Evolutionary conservation across 2,329 filamentous ascomycete genomes (phyloP).

Genomic region (Colletotrichum somersetense): DNA sequence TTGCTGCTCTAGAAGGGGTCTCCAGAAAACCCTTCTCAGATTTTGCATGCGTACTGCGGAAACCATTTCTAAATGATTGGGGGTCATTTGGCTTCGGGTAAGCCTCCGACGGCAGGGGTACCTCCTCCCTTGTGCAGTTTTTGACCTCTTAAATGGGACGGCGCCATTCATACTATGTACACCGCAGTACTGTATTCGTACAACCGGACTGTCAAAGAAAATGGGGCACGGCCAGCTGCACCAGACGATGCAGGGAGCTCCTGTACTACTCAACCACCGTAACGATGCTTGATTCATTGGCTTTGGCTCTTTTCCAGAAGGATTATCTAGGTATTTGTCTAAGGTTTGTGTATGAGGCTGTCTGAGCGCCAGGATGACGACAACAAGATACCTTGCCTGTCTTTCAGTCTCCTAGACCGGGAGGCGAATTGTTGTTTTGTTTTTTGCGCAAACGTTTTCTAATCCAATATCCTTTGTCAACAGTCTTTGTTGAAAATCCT

Average conservation of each 20-base stretch:
- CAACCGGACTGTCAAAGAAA: constrained; percentile 29
- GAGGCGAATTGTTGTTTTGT: background rate
- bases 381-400: background rate
- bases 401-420: background rate
- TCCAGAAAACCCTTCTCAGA: constrained; percentile 22
- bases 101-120: constrained; percentile 12
- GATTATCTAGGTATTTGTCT: background rate
- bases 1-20: constrained; percentile 17
- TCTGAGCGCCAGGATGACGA: constrained; percentile 16
- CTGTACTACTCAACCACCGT: background rate
- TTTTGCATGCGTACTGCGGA: constrained; percentile 21
- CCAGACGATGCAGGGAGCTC: constrained; percentile 19
- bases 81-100: constrained; percentile 21
- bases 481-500: background rate
- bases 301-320: background rate
- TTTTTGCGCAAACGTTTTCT: background rate
- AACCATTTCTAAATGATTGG: constrained; percentile 7
- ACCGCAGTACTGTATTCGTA: background rate
- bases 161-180: constrained; percentile 1
- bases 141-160: constrained; percentile 10
- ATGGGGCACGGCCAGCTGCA: constrained; percentile 10
- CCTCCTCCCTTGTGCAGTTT: background rate
- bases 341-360: constrained; percentile 14
- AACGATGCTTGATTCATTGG: constrained; percentile 3
- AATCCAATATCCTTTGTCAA: background rate